Conservation (phyloP, 805 yeast genomes). For the Clavispora asparagi region DNA sequence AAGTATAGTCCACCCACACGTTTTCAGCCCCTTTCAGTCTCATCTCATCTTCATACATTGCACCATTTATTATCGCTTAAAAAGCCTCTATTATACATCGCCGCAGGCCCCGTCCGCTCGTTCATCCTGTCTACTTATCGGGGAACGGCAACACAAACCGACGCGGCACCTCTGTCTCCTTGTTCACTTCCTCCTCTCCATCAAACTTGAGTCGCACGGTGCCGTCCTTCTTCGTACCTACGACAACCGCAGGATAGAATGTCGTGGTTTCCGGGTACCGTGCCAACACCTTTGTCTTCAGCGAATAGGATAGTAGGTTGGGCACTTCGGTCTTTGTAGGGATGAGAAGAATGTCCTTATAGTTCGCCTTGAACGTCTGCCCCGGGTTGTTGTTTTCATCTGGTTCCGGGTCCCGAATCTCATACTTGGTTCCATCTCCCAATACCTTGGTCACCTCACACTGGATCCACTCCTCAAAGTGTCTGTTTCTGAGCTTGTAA, state of each 20-base stretch:
- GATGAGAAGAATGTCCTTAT: conserved; percentile 73
- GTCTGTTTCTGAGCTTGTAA: conserved; percentile 64
- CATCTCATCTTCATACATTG: too few species aligned
- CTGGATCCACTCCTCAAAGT: conserved; percentile 93
- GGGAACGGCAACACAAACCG: conserved; percentile 78
- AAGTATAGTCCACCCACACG: too few species aligned
- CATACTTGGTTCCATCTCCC: conserved; percentile 69
- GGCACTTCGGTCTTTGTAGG: conserved; percentile 47
- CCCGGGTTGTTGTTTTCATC: conserved; percentile 90
- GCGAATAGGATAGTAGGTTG: conserved; percentile 51
- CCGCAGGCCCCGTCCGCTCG: not conserved
- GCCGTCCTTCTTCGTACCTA: conserved; percentile 69
- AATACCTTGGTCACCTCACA: conserved; percentile 78
- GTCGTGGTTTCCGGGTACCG: conserved; percentile 97
- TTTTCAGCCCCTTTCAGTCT: too few species aligned
- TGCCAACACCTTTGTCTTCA: conserved; percentile 81
- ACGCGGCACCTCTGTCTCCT: conserved; percentile 89
- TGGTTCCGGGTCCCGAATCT: conserved; percentile 97
- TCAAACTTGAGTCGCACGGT: conserved; percentile 79
- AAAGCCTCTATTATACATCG: not conserved
- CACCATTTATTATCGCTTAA: too few species aligned
- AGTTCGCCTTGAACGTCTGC: conserved; percentile 73
- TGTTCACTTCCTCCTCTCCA: conserved; percentile 95
- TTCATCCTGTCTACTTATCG: conserved; percentile 15
- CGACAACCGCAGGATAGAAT: conserved; percentile 90